Base-by-base conservation (phyloP, 192 early-diverging fungal species). In the Gorgonomyces haynaldii region DNA sequence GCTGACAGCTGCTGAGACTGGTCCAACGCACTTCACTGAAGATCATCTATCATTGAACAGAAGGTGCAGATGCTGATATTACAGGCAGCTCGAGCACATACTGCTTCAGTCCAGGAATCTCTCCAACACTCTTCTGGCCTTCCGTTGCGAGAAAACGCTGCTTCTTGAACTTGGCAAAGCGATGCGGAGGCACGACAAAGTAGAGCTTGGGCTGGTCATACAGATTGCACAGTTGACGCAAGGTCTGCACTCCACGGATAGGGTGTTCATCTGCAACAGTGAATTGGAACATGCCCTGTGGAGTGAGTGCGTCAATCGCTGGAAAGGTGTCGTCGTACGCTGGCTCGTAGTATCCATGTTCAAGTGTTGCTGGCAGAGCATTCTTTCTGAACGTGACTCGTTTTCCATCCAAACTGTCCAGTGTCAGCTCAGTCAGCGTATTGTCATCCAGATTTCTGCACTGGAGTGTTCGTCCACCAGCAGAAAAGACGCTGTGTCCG, bases 221-320 rank as follows among this genome's bases (percentile, higher is more conserved):
- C 16, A 42, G 26, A 6, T 10, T 21, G 50, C 52, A 53, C 52
- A n/a, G n/a, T n/a, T n/a, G n/a, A 1, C 22, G n/a, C 25, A 50
- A 38, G 21, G 25, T 24, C 13, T 34, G 2, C 15, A 53, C 51
- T 13, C 51, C 51, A 20, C 53, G 45, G 19, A 52, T 52, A 47
- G 53, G 53, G 44, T 55, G 53, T 54, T 57, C 36, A 6, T 12
- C 53, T 36, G 45, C 53, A 55, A 54, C 53, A 20, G 53, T 55
- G 43, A 55, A 55, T 57, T 55, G 53, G 44, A 55, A 55, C 53
- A 55, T 55, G 44, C 53, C 54, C 53, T 55, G 53, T 2, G 53
- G 29, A 47, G 39, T 55, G n/a, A 55, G 44, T 20, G 53, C 44
- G 24, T 55, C 53, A 37, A 55, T 55, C 13, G 50, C 52, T 53